Percentiles rank a stretch among this genome's conserved stretches.
Conservation (phyloP, 1,284 basidiomycete genomes). For the Trametes pubescens region DNA sequence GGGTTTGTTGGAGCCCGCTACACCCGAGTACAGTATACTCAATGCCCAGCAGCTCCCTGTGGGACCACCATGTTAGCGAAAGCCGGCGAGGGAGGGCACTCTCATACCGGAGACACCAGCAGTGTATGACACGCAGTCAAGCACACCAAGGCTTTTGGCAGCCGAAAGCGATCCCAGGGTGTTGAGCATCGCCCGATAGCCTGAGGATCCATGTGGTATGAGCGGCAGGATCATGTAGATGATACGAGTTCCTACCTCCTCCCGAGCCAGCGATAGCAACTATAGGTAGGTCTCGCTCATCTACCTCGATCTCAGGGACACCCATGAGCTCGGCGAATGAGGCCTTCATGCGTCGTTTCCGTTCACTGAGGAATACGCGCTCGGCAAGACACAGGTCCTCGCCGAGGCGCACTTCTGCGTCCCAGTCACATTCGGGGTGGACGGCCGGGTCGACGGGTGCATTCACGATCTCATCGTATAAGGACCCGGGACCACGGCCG, state of each 20-base stretch:
- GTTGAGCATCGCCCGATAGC: conserved; percentile 51
- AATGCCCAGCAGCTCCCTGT: conserved; percentile 50
- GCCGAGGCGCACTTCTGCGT: conserved; percentile 49
- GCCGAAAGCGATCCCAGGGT: conserved; percentile 48
- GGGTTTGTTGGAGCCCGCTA: conserved; percentile 42
- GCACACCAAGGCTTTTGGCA: conserved; percentile 44
- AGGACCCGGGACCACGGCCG: conserved; percentile 46
- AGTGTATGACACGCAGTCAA: conserved; percentile 48
- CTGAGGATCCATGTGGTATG: conserved; percentile 24
- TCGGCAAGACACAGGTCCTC: conserved; percentile 48
- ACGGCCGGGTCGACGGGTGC: conserved; percentile 38
- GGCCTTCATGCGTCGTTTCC: conserved; percentile 43
- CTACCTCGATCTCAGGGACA: conserved; percentile 45
- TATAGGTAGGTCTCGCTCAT: conserved; percentile 51
- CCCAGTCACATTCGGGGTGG: conserved; percentile 52
- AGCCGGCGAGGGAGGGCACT: neutral
- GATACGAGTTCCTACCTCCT: conserved; percentile 40
- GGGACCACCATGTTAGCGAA: neutral
- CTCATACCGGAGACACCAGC: conserved; percentile 49
- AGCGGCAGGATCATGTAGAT: neutral
- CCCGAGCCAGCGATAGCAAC: conserved; percentile 52
- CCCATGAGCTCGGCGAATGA: conserved; percentile 48
- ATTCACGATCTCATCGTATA: conserved; percentile 46
- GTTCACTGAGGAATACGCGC: conserved; percentile 46
- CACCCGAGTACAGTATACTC: conserved; percentile 48